phyloP scores from a whole-genome alignment of 768 basidiomycete genomes.

The Inosperma sp. region DNA sequence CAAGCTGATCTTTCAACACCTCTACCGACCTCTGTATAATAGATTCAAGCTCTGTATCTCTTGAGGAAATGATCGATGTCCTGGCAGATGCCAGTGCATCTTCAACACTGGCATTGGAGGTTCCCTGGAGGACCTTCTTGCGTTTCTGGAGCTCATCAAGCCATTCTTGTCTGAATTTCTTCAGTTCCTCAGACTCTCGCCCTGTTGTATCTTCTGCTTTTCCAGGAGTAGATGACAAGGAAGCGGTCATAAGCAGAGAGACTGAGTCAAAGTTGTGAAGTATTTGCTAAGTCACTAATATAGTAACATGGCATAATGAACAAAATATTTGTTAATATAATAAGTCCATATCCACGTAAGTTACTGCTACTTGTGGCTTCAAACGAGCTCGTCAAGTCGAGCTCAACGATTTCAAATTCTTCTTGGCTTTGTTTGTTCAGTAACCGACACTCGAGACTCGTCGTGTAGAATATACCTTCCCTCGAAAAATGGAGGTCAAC shows the following conservation, averaged over 20 bases:
- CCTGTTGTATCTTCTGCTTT: constrained; percentile 10
- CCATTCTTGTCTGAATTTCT: constrained; percentile 70
- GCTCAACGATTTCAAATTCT: no score
- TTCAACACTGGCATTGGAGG: constrained; percentile 3
- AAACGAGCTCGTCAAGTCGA: no score
- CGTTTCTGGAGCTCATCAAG: constrained; percentile 53
- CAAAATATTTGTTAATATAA: no score
- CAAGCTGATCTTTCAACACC: no score
- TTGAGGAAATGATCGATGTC: neutral
- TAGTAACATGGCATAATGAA: no score
- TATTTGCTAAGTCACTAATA: neutral
- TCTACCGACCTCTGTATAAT: no score
- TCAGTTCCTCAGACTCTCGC: constrained; percentile 39
- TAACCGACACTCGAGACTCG: no score
- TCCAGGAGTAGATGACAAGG: constrained; percentile 11
- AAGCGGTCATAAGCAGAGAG: constrained; percentile 20
- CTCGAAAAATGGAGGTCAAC: constrained; percentile 93
- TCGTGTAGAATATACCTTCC: no score
- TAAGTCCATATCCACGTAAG: no score
- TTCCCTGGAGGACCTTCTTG: constrained; percentile 13
- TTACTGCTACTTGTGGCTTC: no score
- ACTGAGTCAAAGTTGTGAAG: neutral
- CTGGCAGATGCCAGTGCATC: constrained; percentile 4
- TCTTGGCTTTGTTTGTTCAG: no score
- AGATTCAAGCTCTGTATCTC: neutral